A percentile compares a stretch with the other conserved stretches of the same genome.
These are phyloP conservation scores for Kwoniella shivajii DNA, from an alignment of 1,284 basidiomycete species.

Conservation along the genomic window DNA sequence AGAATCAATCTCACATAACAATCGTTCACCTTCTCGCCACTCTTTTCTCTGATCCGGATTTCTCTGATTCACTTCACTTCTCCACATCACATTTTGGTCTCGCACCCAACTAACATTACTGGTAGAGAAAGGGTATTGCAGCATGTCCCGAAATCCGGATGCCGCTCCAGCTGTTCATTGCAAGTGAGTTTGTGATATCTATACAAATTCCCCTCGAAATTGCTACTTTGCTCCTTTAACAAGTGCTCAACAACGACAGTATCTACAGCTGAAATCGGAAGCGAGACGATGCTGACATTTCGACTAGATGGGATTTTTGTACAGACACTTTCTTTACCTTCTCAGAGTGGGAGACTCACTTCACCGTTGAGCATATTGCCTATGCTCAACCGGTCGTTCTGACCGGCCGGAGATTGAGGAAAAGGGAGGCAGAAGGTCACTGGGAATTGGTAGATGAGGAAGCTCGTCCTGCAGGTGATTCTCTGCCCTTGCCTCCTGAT, in stretches of 20 bases:
- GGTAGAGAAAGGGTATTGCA: background rate
- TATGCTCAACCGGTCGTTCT: slow-evolving; percentile 10
- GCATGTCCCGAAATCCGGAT: background rate
- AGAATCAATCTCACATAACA: too few relatives aligned
- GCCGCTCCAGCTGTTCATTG: background rate
- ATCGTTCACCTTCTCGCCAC: too few relatives aligned
- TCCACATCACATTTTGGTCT: too few relatives aligned
- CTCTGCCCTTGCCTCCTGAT: background rate
- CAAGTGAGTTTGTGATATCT: too few relatives aligned
- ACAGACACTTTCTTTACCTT: slow-evolving; percentile 7
- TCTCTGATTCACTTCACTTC: too few relatives aligned
- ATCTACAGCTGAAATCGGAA: too few relatives aligned
- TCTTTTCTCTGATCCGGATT: too few relatives aligned
- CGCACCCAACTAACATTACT: too few relatives aligned
- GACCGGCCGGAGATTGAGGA: slow-evolving; percentile 2
- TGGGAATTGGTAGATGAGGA: slow-evolving; percentile 13
- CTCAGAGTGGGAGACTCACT: slow-evolving; percentile 20
- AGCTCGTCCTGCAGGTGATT: slow-evolving; percentile 2
- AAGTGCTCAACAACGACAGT: too few relatives aligned
- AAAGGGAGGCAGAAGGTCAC: slow-evolving; percentile 4
- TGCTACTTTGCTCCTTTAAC: too few relatives aligned
- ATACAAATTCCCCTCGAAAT: too few relatives aligned
- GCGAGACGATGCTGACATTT: too few relatives aligned
- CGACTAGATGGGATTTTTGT: slow-evolving; percentile 20
- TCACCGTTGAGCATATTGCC: slow-evolving; percentile 17